A percentile compares a stretch with the other conserved stretches of the same genome.
Conservation (phyloP, 2,329 filamentous ascomycete species). For the Nigrograna mackinnonii region DNA sequence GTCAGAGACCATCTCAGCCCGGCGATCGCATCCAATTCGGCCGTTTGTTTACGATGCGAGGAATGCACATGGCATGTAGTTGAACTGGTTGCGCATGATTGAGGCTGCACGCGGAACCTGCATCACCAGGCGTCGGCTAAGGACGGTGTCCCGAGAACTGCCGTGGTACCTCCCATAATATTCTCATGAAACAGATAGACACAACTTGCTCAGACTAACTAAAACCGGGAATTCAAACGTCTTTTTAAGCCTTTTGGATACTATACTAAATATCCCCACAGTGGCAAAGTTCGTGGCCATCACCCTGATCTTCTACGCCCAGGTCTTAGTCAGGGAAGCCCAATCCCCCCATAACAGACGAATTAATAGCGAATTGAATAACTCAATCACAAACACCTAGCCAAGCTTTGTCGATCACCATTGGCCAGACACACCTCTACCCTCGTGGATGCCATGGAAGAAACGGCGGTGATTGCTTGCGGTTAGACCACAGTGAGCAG, state of each 20-base stretch:
- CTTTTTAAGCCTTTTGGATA: constrained; percentile 4
- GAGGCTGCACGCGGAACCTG: not conserved
- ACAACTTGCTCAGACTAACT: too few species aligned
- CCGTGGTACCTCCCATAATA: constrained; percentile 1
- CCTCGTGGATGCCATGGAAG: too few species aligned
- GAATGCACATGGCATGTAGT: not conserved
- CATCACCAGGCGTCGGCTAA: not conserved
- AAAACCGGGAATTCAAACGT: constrained; percentile 2
- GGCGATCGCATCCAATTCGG: constrained; percentile 1
- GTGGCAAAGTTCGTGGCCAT: constrained; percentile 15
- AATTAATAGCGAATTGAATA: not conserved
- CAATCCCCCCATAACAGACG: not conserved
- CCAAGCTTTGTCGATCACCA: constrained; percentile 1
- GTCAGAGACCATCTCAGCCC: not conserved
- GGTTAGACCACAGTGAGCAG: too few species aligned
- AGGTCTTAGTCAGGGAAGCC: not conserved
- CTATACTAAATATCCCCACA: constrained; percentile 6
- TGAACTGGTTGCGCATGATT: not conserved
- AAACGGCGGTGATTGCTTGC: too few species aligned
- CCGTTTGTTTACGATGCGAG: not conserved
- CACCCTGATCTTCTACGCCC: too few species aligned
- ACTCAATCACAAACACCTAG: constrained; percentile 12
- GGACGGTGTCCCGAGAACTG: not conserved
- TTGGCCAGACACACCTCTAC: not conserved
- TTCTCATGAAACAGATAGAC: not conserved